These are phyloP conservation scores for Macadamia integrifolia DNA, from an alignment of 164 flowering plant species.

Conservation along the genomic window DNA sequence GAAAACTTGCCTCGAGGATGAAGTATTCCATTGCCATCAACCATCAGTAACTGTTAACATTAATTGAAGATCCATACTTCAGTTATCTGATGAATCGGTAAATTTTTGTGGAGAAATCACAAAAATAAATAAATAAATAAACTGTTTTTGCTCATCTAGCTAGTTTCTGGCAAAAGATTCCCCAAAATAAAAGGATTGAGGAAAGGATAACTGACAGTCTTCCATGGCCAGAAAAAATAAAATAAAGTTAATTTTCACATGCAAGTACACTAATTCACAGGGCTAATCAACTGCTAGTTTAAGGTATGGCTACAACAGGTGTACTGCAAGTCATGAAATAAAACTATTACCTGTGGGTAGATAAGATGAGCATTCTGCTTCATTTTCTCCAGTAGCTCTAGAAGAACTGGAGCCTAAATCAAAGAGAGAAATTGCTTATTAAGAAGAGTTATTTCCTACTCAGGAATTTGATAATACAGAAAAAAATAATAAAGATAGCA, in stretches of 20 bases:
- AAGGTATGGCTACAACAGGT: not conserved
- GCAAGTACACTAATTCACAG: too few species aligned
- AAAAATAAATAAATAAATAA: not conserved
- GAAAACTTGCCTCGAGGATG: conserved; percentile 83
- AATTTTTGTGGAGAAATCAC: not conserved
- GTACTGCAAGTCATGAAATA: not conserved
- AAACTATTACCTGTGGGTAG: conserved; percentile 64
- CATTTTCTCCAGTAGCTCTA: conserved; percentile 67
- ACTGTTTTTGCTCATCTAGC: too few species aligned
- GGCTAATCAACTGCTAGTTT: not conserved
- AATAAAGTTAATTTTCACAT: too few species aligned
- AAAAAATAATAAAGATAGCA: too few species aligned
- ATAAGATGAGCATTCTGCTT: conserved; percentile 33
- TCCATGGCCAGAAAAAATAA: too few species aligned
- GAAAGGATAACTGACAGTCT: too few species aligned
- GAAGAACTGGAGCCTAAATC: conserved; percentile 72
- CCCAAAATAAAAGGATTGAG: too few species aligned
- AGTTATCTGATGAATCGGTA: not conserved
- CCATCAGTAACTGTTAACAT: conserved; percentile 59
- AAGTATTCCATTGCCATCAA: conserved; percentile 92
- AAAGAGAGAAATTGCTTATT: not conserved
- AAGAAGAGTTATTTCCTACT: too few species aligned
- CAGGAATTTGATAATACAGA: too few species aligned
- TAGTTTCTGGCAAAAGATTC: too few species aligned
- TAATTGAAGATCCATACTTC: conserved; percentile 7